Evolutionary conservation across 164 flowering plant genomes (phyloP), one percentile per base, ranked within the genome.

Genomic region (Annona cherimola): DNA sequence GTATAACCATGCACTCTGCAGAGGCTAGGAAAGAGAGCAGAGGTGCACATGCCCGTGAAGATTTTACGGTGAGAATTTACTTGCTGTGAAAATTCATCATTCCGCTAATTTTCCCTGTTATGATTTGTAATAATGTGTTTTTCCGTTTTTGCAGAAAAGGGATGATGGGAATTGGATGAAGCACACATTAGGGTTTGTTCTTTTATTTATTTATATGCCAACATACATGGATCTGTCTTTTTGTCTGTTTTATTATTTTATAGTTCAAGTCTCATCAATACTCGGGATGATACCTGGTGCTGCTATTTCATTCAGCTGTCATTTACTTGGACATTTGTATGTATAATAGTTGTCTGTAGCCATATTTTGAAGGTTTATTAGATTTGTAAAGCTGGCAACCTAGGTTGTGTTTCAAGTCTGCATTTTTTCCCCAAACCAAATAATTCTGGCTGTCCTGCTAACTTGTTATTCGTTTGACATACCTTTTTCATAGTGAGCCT

Each of bases 41-140:
- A 84, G 99, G 98, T 76, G 98, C 99, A 42, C 99, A 96, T 83
- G 98, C 97, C 35, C 94, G 97, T 75, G 97, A 96, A 87, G 99
- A 93, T 80, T 96, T 96, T 75, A 73, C 91, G 79, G 98, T 96
- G 41, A 74, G 94, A 26, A 63, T 19, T 79, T 61, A 61, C 35
- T n/a, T n/a, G 60, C 45, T 57, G 43, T 63, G 45, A 5, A 35
- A 45, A 41, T 62, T 42, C 5, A n/a, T 26, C 41, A 5, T 71
- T 35, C 55, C 3, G 8, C 14, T 42, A 4, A 43, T 3, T 40
- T 8, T 39, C 11, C 42, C 8, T 11, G 1, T 35, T 63, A 4
- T 61, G 35, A 55, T 68, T 66, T 5, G 70, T n/a, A 63, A 12
- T 59, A 0, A 4, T 69, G 42, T 57, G 40, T 19, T 45, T 4